phyloP scores from a whole-genome alignment of 495 filamentous ascomycete species.

The Usnea hakonensis region DNA sequence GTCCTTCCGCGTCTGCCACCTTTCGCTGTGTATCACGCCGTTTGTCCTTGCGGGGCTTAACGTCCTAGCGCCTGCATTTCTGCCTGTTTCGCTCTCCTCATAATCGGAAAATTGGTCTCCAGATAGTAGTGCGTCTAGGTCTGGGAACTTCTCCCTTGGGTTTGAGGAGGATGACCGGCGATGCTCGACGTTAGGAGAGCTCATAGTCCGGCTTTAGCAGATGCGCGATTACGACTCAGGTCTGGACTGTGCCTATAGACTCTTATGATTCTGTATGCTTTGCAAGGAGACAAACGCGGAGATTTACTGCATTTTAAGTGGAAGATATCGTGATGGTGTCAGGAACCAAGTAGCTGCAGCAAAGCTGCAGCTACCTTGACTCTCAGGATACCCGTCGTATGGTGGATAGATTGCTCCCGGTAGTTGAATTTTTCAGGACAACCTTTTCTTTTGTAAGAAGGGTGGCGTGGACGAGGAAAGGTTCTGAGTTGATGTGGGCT shows the following conservation, averaged over 20 bases:
- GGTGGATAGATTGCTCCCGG: too few relatives aligned
- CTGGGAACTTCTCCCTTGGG: conserved; percentile 23
- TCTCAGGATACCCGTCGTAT: too few relatives aligned
- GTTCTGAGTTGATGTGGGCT: too few relatives aligned
- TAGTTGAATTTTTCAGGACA: too few relatives aligned
- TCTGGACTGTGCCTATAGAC: not conserved
- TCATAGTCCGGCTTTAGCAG: conserved; percentile 18
- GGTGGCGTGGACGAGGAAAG: too few relatives aligned
- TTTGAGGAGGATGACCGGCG: conserved; percentile 22
- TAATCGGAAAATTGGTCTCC: conserved; percentile 12
- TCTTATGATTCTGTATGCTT: not conserved
- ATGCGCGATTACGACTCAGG: conserved; percentile 5
- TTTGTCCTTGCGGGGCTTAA: conserved; percentile 24
- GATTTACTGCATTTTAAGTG: not conserved
- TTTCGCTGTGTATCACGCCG: conserved; percentile 24
- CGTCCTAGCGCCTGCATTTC: conserved; percentile 8
- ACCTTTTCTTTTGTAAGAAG: too few relatives aligned
- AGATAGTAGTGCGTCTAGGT: conserved; percentile 18
- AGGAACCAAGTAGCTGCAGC: conserved; percentile 1
- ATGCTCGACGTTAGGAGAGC: conserved; percentile 19
- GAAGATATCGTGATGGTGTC: not conserved
- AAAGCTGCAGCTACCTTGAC: not conserved
- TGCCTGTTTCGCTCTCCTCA: conserved; percentile 2
- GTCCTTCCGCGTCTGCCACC: conserved; percentile 48
- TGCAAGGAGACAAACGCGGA: not conserved